Evolutionary conservation across 768 basidiomycete species (phyloP), one percentile per base, ranked within the genome.

Genomic region (Pleurotus djamor): DNA sequence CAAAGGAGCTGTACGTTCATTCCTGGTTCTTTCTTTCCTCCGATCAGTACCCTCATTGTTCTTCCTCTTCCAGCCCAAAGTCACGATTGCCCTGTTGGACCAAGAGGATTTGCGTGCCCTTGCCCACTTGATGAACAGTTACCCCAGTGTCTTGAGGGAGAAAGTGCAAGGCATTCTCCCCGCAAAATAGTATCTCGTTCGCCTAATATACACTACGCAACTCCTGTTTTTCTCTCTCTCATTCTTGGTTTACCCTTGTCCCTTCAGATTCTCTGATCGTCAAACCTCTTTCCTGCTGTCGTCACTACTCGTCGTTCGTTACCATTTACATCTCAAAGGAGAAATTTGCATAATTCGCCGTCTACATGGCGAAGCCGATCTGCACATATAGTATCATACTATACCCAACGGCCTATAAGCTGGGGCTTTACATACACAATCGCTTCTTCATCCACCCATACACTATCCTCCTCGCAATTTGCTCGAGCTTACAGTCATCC

Each of bases 101-200:
- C 81, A 88, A 65, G 94, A 95, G 60, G 94, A 96, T 67, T 80
- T 96, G 21, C 84, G 89, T 45, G 79, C 92, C 4, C 81, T 96
- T 49, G 89, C 91, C 5, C 91, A 93, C 69, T 80, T 96, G 45
- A 87, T 92, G 87, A 91, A 93, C 71, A 91, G 91, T 68, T 94
- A 92, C 70, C 89, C 91, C 9, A 74, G 83, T 6, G 82, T 94
- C 2, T 78, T 95, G 60, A 94, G 90, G 74, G 91, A 92, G 70
- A 94, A 94, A 74, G 59, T 76, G 28, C 64, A 63, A 43, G 58
- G 64, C 3, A 44, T 64, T 49, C 55, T 66, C 9, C 61, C 65
- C 43, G 34, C 62, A 50, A 70, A 68, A 48, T 69, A 64, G 67
- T 57, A 14, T 37, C 14, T 5, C 32, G 28, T 9, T 41, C 56